Evolutionary conservation across 331 rosid species (phyloP).

Genomic region (Erythrophleum ivorense): DNA sequence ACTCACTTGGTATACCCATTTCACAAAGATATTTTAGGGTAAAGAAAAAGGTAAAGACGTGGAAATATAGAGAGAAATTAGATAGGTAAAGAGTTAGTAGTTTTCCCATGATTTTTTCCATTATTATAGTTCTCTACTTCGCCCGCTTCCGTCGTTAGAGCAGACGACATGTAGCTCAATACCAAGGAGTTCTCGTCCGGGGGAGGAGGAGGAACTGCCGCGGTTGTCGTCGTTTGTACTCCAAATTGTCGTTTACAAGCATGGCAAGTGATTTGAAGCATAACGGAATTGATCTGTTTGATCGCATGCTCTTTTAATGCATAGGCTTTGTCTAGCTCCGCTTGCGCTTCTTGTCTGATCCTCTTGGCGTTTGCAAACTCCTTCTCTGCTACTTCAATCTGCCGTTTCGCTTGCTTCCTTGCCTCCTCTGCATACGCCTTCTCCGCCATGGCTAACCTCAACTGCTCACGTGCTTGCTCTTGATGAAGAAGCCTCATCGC

Average conservation of each 20-base stretch:
- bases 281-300: constrained; percentile 73
- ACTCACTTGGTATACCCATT: constrained; percentile 58
- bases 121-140: constrained; percentile 54
- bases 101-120: constrained; percentile 43
- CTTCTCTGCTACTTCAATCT: constrained; percentile 78
- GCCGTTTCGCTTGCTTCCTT: constrained; percentile 70
- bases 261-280: constrained; percentile 90
- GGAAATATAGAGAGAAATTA: constrained; percentile 25
- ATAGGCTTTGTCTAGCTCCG: constrained; percentile 78
- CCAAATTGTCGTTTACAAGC: constrained; percentile 74
- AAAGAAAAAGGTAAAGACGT: background rate
- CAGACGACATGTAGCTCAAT: constrained; percentile 72
- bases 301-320: constrained; percentile 75
- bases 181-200: constrained; percentile 56
- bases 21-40: constrained; percentile 29
- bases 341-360: constrained; percentile 80
- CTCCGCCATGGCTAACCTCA: constrained; percentile 82
- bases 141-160: constrained; percentile 62
- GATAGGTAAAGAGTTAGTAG: constrained; percentile 37
- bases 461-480: constrained; percentile 65
- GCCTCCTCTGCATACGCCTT: constrained; percentile 86
- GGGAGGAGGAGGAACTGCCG: background rate
- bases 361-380: constrained; percentile 89
- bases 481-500: constrained; percentile 46
- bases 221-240: constrained; percentile 29